Percentiles rank a stretch among this genome's conserved stretches.
Evolutionary conservation across 2,329 filamentous ascomycete genomes (phyloP).

Genomic region (Dactylellina leptospora): DNA sequence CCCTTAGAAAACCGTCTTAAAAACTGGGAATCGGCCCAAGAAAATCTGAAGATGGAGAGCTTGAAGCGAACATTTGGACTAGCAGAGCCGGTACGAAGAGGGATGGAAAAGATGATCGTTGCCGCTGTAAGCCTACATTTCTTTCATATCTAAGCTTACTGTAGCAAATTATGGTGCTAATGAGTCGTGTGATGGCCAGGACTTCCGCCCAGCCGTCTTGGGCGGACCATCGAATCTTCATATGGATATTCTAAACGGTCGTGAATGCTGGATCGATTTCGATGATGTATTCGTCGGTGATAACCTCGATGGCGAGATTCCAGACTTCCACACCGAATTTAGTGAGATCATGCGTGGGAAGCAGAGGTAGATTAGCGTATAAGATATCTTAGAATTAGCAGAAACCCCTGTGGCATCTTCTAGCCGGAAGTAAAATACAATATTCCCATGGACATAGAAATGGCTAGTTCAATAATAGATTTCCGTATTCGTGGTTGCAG

Average conservation of each 20-base stretch:
- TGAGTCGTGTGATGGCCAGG: conserved; percentile 73
- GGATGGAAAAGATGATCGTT: conserved; percentile 94
- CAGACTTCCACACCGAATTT: conserved; percentile 89
- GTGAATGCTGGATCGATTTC: conserved; percentile 82
- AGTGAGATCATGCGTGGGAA: conserved; percentile 85
- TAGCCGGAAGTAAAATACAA: neutral
- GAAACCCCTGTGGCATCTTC: neutral
- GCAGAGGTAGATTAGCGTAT: conserved; percentile 60
- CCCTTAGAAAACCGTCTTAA: conserved; percentile 90
- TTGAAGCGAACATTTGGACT: conserved; percentile 89
- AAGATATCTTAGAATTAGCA: neutral
- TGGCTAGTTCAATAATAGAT: neutral
- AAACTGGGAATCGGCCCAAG: conserved; percentile 89
- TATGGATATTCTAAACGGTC: conserved; percentile 84
- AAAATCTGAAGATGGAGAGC: conserved; percentile 84
- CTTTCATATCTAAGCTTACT: neutral
- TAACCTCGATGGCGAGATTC: conserved; percentile 74
- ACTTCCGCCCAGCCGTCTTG: conserved; percentile 69
- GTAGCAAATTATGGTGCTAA: neutral
- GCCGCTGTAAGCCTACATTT: conserved; percentile 53
- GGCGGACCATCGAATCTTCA: conserved; percentile 72
- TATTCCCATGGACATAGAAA: neutral
- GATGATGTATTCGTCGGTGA: conserved; percentile 88
- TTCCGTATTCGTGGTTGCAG: no score
- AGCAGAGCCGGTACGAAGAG: conserved; percentile 87